phyloP scores from a whole-genome alignment of 208 protist genomes.

The Hexamita inflata region DNA sequence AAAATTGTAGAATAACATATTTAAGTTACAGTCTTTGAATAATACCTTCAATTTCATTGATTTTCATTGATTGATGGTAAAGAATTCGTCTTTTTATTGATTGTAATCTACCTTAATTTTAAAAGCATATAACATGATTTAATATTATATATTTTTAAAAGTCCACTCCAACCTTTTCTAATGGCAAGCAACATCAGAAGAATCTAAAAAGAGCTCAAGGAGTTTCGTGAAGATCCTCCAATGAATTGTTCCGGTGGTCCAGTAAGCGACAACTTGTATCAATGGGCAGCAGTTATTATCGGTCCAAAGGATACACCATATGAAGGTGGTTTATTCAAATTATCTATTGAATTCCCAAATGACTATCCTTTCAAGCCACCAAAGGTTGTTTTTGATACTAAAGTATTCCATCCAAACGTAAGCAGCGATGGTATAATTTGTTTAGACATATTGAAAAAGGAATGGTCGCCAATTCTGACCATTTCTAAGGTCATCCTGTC shows the following conservation, averaged over 20 bases:
- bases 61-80: no score
- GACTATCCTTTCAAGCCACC: conserved; percentile 41
- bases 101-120: no score
- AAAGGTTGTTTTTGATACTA: conserved; percentile 29
- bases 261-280: neutral
- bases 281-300: conserved; percentile 41
- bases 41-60: no score
- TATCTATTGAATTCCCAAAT: conserved; percentile 35
- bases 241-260: conserved; percentile 18
- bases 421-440: conserved; percentile 38
- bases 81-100: no score
- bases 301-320: conserved; percentile 44
- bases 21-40: no score
- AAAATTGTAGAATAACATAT: no score
- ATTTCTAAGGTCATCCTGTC: conserved; percentile 93
- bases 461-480: conserved; percentile 83
- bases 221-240: conserved; percentile 8
- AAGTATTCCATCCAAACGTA: conserved; percentile 41
- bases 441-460: conserved; percentile 62
- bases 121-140: no score
- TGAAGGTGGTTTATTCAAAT: conserved; percentile 38
- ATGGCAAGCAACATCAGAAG: neutral
- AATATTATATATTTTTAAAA: no score
- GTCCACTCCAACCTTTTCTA: no score
- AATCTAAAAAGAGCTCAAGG: conserved; percentile 9